These are phyloP conservation scores for Yamadazyma siamensis DNA, from an alignment of 1,139 yeast genomes.

Conservation along the genomic window DNA sequence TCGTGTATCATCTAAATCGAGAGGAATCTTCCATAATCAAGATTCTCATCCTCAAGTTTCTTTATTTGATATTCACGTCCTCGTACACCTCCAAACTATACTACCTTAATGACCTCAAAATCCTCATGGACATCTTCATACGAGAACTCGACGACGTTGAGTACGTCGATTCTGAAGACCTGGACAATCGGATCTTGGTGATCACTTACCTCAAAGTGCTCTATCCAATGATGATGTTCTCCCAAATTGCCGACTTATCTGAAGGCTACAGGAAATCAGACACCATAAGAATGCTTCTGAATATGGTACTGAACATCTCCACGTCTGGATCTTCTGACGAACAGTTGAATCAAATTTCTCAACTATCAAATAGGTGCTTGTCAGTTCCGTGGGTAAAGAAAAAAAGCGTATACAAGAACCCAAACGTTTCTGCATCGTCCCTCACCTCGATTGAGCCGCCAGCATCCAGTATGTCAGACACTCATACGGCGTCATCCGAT, in stretches of 20 bases:
- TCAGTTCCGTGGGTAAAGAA: constrained; percentile 52
- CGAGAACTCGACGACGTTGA: constrained; percentile 73
- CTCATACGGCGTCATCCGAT: constrained; percentile 17
- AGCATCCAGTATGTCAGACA: constrained; percentile 2
- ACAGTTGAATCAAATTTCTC: constrained; percentile 44
- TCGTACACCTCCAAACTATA: constrained; percentile 62
- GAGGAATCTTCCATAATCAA: constrained; percentile 71
- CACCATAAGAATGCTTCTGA: constrained; percentile 47
- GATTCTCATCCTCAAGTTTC: constrained; percentile 72
- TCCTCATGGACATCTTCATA: constrained; percentile 79
- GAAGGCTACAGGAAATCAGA: constrained; percentile 57
- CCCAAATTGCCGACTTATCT: constrained; percentile 52
- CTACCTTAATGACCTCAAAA: constrained; percentile 82
- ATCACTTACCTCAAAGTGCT: constrained; percentile 76
- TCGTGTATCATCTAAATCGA: constrained; percentile 64
- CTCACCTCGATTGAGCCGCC: constrained; percentile 8
- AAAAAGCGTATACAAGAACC: constrained; percentile 4
- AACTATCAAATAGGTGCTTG: constrained; percentile 63
- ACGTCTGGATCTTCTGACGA: constrained; percentile 4
- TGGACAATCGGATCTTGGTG: constrained; percentile 53
- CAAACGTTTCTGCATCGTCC: constrained; percentile 9
- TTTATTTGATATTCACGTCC: constrained; percentile 72
- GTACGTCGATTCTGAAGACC: constrained; percentile 31
- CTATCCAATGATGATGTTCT: constrained; percentile 64
- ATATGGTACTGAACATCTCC: constrained; percentile 34